phyloP scores from a whole-genome alignment of 2,329 filamentous ascomycete species.

The Xylaria multiplex region DNA sequence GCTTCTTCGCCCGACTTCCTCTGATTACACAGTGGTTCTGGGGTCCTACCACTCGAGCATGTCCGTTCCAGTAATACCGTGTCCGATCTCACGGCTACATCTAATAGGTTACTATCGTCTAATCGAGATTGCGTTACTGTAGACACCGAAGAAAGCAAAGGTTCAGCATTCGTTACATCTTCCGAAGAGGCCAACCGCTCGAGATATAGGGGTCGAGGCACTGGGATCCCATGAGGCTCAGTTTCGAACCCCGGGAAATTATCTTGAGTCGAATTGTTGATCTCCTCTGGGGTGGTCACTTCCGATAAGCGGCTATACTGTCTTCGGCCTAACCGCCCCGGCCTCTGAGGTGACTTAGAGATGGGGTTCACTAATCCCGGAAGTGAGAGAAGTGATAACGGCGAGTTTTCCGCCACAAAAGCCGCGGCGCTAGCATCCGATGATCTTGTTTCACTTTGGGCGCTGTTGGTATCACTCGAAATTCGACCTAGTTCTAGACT shows the following conservation, averaged over 20 bases:
- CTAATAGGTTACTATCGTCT: background rate
- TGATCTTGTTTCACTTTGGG: constrained; percentile 29
- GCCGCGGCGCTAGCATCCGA: constrained; percentile 25
- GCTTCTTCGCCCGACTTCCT: background rate
- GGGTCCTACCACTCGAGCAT: constrained; percentile 33
- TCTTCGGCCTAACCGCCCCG: constrained; percentile 38
- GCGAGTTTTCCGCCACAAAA: constrained; percentile 29
- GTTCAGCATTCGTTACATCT: background rate
- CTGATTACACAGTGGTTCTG: constrained; percentile 18
- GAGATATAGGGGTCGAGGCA: constrained; percentile 30
- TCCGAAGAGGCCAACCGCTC: constrained; percentile 3
- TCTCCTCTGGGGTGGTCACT: constrained; percentile 47
- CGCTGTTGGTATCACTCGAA: constrained; percentile 27
- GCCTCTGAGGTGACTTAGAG: constrained; percentile 32
- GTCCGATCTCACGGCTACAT: background rate
- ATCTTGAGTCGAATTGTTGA: constrained; percentile 31
- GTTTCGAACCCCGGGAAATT: constrained; percentile 6
- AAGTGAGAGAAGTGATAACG: constrained; percentile 29
- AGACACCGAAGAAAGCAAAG: background rate
- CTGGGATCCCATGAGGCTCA: constrained; percentile 15
- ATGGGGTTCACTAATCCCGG: constrained; percentile 28
- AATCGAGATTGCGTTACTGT: background rate
- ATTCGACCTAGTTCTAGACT: constrained; percentile 29
- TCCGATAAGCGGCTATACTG: constrained; percentile 47
- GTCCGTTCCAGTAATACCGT: constrained; percentile 15